These are phyloP conservation scores for Stachybotrys elegans DNA, from an alignment of 2,329 filamentous ascomycete species.

Conservation along the genomic window DNA sequence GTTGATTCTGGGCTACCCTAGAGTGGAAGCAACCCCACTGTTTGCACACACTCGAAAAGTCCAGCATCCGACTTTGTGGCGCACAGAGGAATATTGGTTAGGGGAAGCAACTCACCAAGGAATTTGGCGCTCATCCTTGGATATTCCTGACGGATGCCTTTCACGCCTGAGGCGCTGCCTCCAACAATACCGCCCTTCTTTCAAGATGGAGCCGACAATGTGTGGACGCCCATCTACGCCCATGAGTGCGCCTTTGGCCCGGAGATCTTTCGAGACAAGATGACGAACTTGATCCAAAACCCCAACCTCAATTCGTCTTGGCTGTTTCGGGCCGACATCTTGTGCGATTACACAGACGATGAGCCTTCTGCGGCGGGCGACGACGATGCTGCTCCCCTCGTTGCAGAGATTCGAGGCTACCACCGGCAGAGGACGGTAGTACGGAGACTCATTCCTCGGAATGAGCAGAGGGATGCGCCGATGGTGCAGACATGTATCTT, in stretches of 20 bases:
- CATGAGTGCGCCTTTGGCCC: constrained; percentile 59
- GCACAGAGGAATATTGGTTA: no score
- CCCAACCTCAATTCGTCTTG: constrained; percentile 76
- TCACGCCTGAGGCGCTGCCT: constrained; percentile 22
- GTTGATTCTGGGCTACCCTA: no score
- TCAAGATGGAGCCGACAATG: constrained; percentile 14
- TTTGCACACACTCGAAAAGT: no score
- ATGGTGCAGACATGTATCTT: constrained; percentile 81
- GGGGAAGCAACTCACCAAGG: no score
- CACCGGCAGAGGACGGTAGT: constrained; percentile 60
- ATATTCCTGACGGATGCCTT: no score
- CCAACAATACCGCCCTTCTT: constrained; percentile 20
- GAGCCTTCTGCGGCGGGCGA: not conserved
- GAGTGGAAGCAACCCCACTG: no score
- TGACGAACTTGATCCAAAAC: constrained; percentile 71
- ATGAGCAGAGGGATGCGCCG: constrained; percentile 67
- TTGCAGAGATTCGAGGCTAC: constrained; percentile 18
- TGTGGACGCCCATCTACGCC: constrained; percentile 51
- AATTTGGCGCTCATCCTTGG: no score
- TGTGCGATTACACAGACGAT: constrained; percentile 32
- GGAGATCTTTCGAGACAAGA: constrained; percentile 58
- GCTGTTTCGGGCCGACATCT: constrained; percentile 73
- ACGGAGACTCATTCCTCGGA: constrained; percentile 75
- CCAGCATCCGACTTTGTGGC: no score
- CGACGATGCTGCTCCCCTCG: not conserved